These are phyloP conservation scores for Elsinoe perseae DNA, from an alignment of 2,329 filamentous ascomycete species.

Conservation along the genomic window DNA sequence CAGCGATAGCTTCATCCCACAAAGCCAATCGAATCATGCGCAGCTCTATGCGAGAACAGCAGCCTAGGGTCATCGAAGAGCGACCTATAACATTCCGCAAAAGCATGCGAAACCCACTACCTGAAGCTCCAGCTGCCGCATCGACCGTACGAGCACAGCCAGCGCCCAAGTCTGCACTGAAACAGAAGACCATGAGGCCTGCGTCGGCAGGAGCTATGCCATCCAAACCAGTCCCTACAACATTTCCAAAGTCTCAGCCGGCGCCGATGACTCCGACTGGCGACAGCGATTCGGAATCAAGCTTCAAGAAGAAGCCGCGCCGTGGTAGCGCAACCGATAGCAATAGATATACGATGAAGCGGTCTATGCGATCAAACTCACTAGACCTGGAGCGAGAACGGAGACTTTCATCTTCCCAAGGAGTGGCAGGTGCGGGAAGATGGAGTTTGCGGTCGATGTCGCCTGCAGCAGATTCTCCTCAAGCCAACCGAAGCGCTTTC, in stretches of 20 bases:
- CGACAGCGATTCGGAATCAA: constrained; percentile 53
- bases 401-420: constrained; percentile 23
- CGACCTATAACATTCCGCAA: constrained; percentile 26
- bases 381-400: constrained; percentile 35
- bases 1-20: background rate
- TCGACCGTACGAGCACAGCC: constrained; percentile 21
- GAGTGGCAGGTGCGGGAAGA: constrained; percentile 38
- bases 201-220: constrained; percentile 5
- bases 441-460: constrained; percentile 66
- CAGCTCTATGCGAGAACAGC: constrained; percentile 19
- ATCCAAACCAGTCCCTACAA: background rate
- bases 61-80: constrained; percentile 21
- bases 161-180: constrained; percentile 29
- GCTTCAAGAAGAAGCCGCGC: constrained; percentile 57
- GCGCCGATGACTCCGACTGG: constrained; percentile 26
- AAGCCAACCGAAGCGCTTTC: constrained; percentile 22
- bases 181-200: constrained; percentile 31
- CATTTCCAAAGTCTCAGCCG: constrained; percentile 8
- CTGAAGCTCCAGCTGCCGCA: background rate
- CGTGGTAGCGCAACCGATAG: constrained; percentile 33
- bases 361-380: constrained; percentile 58
- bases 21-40: background rate
- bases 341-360: constrained; percentile 55
- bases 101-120: constrained; percentile 29
- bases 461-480: constrained; percentile 44